Evolutionary conservation across 441 rosid genomes (phyloP).

Genomic region (Adansonia rubrostipa): DNA sequence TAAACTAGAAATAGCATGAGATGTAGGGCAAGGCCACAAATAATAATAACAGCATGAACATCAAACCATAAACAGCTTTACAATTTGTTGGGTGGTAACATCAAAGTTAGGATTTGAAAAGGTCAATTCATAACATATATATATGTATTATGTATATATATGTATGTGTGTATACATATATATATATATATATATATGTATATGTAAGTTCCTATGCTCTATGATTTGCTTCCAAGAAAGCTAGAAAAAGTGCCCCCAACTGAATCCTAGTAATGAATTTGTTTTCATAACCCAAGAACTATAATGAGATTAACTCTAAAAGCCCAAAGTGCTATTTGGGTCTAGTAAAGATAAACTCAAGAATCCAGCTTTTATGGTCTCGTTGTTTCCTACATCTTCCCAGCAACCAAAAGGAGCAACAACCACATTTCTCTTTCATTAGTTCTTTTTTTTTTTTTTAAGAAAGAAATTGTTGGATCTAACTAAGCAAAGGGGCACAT

Average conservation of each 20-base stretch:
- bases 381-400: constrained; percentile 18
- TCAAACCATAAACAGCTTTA: constrained; percentile 1
- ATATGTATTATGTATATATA: neutral
- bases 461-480: neutral
- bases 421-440: neutral
- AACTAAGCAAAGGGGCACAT: constrained; percentile 21
- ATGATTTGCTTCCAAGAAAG: constrained; percentile 7
- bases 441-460: neutral
- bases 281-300: constrained; percentile 14
- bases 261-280: neutral
- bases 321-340: neutral
- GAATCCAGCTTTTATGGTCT: neutral
- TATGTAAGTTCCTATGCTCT: neutral
- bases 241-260: constrained; percentile 13
- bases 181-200: neutral
- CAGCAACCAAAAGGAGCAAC: constrained; percentile 27
- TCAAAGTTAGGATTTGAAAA: neutral
- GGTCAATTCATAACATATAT: neutral
- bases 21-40: constrained; percentile 1
- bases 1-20: constrained; percentile 3
- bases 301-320: neutral
- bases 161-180: neutral
- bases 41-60: neutral
- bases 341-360: constrained; percentile 14
- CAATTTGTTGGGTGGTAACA: neutral